Percentiles rank a stretch among this genome's conserved stretches.
Evolutionary conservation across 1,139 yeast species (phyloP).

Genomic region (Pichia cactophila): DNA sequence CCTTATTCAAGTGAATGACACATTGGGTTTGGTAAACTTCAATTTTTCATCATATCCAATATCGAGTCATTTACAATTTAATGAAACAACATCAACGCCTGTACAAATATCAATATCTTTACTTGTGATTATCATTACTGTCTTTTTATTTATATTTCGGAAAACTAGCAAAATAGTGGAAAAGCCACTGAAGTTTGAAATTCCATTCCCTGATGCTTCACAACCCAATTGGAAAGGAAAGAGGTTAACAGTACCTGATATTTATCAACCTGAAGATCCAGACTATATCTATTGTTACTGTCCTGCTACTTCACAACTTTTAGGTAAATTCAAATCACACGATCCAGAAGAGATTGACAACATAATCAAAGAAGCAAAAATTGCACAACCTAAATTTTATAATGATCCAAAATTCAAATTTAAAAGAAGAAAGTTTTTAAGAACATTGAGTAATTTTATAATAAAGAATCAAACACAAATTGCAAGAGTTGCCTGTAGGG

Average conservation of each 20-base stretch:
- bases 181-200: conserved; percentile 40
- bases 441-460: conserved; percentile 64
- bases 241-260: conserved; percentile 54
- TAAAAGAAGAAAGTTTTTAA: conserved; percentile 60
- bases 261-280: conserved; percentile 52
- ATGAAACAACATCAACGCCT: conserved; percentile 13
- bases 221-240: conserved; percentile 91
- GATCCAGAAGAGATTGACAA: conserved; percentile 62
- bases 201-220: conserved; percentile 74
- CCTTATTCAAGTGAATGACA: conserved; percentile 5
- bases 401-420: conserved; percentile 27
- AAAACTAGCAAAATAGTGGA: conserved; percentile 26
- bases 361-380: conserved; percentile 45
- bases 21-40: conserved; percentile 4
- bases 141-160: conserved; percentile 18
- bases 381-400: conserved; percentile 59
- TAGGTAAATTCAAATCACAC: conserved; percentile 65
- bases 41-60: conserved; percentile 6
- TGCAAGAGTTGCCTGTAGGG: conserved; percentile 90
- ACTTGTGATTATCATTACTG: conserved; percentile 19
- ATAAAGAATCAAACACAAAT: conserved; percentile 77
- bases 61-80: conserved; percentile 2
- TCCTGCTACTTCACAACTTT: conserved; percentile 89
- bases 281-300: conserved; percentile 73
- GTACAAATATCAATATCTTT: conserved; percentile 25